Evolutionary conservation across 495 filamentous ascomycete genomes (phyloP).

Genomic region (Penicillium lagena): DNA sequence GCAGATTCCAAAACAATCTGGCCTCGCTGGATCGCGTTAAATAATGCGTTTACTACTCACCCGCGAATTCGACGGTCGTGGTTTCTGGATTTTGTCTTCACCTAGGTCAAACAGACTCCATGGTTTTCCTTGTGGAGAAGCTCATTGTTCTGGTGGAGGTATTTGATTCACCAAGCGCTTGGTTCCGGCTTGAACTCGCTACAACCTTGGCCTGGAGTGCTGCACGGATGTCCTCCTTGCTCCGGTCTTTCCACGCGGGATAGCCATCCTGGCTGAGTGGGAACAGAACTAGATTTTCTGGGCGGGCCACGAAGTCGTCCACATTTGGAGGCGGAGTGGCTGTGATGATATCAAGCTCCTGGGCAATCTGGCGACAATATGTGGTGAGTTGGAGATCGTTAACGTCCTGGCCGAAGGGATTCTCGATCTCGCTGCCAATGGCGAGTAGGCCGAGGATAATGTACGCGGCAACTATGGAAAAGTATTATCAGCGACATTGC

Average conservation of each 20-base stretch:
- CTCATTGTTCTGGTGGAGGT: constrained; percentile 16
- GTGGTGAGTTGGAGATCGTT: constrained; percentile 78
- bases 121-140: constrained; percentile 7
- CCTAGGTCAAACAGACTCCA: constrained; percentile 20
- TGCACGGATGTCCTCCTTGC: constrained; percentile 51
- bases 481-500: neutral
- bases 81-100: too few species aligned
- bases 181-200: constrained; percentile 6
- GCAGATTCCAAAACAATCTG: too few species aligned
- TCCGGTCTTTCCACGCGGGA: constrained; percentile 53
- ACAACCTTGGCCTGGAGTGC: constrained; percentile 44
- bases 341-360: constrained; percentile 70
- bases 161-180: constrained; percentile 14
- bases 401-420: constrained; percentile 82
- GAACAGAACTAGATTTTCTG: constrained; percentile 60
- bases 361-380: constrained; percentile 65
- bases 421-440: constrained; percentile 82
- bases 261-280: constrained; percentile 56
- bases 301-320: constrained; percentile 50
- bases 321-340: constrained; percentile 47
- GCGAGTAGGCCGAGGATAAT: constrained; percentile 86
- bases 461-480: constrained; percentile 60
- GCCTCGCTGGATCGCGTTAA: too few species aligned
- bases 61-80: too few species aligned
- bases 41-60: too few species aligned